Conservation (phyloP, 2,329 filamentous ascomycete species). For the Aurifilum marmelostoma region DNA sequence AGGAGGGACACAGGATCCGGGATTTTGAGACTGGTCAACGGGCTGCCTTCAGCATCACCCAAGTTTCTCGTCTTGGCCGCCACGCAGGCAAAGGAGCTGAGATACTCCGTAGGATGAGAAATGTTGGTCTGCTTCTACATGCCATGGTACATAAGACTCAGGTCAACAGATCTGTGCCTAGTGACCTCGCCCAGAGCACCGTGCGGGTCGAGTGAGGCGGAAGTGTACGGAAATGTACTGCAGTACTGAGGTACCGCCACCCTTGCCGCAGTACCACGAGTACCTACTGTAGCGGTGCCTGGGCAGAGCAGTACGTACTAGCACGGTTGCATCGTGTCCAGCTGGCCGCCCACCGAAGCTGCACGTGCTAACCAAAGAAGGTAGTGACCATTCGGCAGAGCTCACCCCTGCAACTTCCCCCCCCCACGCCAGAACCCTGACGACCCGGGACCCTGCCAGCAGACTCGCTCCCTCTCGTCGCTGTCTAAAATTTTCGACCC, state of each 20-base stretch:
- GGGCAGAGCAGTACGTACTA: neutral
- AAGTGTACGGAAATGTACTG: neutral
- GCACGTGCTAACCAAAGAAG: constrained; percentile 19
- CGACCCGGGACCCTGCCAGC: constrained; percentile 16
- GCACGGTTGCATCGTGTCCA: neutral
- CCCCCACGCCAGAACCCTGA: neutral
- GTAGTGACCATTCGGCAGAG: constrained; percentile 1
- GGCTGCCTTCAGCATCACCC: neutral
- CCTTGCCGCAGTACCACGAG: neutral
- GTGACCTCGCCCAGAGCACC: neutral
- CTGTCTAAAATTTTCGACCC: constrained; percentile 13
- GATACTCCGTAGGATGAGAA: neutral
- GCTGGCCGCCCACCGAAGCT: neutral
- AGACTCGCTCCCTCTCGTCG: neutral
- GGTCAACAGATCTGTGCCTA: constrained; percentile 2
- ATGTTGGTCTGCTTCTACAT: neutral
- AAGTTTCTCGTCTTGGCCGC: neutral
- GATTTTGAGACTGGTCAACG: neutral
- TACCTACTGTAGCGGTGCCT: neutral
- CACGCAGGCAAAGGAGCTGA: neutral
- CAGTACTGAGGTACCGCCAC: neutral
- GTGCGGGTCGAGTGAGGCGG: neutral
- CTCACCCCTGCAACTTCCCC: neutral
- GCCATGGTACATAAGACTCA: neutral
- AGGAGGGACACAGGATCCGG: neutral